Evolutionary conservation across 768 basidiomycete genomes (phyloP).

Genomic region (Amylocystis lapponica): DNA sequence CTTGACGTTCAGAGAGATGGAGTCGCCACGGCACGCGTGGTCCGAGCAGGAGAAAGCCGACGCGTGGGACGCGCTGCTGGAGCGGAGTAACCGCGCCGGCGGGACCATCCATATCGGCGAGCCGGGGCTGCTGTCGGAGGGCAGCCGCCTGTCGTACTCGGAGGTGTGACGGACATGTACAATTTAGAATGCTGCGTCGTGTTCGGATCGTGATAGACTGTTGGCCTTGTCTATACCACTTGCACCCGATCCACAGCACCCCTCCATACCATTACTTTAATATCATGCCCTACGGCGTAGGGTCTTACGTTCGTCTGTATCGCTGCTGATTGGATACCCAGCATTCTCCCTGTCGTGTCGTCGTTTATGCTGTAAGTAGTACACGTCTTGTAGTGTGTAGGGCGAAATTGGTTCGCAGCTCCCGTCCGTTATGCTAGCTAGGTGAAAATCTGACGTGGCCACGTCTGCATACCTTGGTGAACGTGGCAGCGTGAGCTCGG

Average conservation of each 20-base stretch:
- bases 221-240: not conserved
- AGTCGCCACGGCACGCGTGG: constrained; percentile 33
- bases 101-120: constrained; percentile 61
- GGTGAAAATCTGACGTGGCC: no score
- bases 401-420: no score
- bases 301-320: not conserved
- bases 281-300: not conserved
- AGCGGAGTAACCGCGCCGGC: constrained; percentile 62
- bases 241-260: not conserved
- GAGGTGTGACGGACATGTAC: not conserved
- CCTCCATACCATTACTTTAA: not conserved
- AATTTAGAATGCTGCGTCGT: no score
- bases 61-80: constrained; percentile 65
- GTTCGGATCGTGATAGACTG: not conserved
- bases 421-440: no score
- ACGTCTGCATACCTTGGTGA: no score
- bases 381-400: no score
- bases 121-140: constrained; percentile 40
- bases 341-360: not conserved
- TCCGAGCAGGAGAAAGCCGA: constrained; percentile 68
- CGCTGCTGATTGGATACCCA: not conserved
- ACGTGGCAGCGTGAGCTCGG: no score
- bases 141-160: constrained; percentile 4
- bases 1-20: constrained; percentile 45
- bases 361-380: no score